Conservation (phyloP, 2,329 filamentous ascomycete species). For the Ceratocystis harringtonii region DNA sequence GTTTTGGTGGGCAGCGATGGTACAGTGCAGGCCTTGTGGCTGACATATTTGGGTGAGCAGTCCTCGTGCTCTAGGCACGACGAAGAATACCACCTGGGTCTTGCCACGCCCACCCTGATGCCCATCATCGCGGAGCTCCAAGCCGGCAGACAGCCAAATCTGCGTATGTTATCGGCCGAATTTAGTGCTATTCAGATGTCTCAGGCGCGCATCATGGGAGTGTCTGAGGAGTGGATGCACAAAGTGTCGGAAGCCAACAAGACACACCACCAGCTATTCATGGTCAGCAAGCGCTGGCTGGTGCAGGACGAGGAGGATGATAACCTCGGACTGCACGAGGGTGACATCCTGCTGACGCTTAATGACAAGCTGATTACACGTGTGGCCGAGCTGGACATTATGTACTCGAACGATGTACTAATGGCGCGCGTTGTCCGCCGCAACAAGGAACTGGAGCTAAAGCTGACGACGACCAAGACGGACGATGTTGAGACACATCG, state of each 20-base stretch:
- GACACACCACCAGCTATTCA: conserved; percentile 90
- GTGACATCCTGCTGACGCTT: conserved; percentile 80
- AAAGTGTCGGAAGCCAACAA: conserved; percentile 80
- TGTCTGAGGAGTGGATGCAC: conserved; percentile 88
- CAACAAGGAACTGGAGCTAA: conserved; percentile 60
- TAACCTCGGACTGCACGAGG: conserved; percentile 50
- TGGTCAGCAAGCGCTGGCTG: conserved; percentile 81
- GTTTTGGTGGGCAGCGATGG: conserved; percentile 82
- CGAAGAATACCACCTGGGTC: conserved; percentile 88
- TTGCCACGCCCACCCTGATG: conserved; percentile 74
- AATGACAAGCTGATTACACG: conserved; percentile 88
- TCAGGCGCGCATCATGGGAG: conserved; percentile 92
- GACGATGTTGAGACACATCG: conserved; percentile 85
- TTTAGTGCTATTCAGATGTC: conserved; percentile 93
- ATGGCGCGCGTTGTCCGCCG: conserved; percentile 78
- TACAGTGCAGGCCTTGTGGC: conserved; percentile 86
- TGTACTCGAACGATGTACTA: conserved; percentile 78
- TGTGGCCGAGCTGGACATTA: conserved; percentile 83
- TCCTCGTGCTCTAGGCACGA: conserved; percentile 66
- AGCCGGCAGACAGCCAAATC: conserved; percentile 58
- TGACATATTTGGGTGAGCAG: conserved; percentile 90
- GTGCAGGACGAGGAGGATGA: conserved; percentile 35
- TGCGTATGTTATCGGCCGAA: conserved; percentile 87
- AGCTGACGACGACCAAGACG: conserved; percentile 72
- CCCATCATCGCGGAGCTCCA: conserved; percentile 82